These are phyloP conservation scores for Diplodia scrobiculata DNA, from an alignment of 2,329 filamentous ascomycete species.

Conservation along the genomic window DNA sequence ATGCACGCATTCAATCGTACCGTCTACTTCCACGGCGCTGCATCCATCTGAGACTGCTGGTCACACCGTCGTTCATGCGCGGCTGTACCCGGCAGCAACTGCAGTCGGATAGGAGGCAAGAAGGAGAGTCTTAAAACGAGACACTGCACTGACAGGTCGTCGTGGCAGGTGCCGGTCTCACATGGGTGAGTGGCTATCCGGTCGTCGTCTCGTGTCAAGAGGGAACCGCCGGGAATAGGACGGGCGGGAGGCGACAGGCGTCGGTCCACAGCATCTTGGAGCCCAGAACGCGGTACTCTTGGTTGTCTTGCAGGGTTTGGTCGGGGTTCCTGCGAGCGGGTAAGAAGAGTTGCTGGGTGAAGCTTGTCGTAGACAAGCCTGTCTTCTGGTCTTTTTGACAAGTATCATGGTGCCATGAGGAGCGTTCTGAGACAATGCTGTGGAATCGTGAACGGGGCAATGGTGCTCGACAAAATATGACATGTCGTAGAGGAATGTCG, in stretches of 20 bases:
- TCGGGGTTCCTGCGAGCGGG: not conserved
- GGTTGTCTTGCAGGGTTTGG: not conserved
- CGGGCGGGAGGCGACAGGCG: not conserved
- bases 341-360: slow-evolving; percentile 10
- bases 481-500: not conserved
- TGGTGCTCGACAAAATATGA: not conserved
- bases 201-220: not conserved
- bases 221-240: not conserved
- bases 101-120: not conserved
- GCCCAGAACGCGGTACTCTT: not conserved
- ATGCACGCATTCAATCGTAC: not conserved
- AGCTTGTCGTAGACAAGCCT: slow-evolving; percentile 22
- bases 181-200: not conserved
- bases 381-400: slow-evolving; percentile 2
- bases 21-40: not conserved
- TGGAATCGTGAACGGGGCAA: not conserved
- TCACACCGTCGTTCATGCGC: not conserved
- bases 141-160: not conserved
- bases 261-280: not conserved
- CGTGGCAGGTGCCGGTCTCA: not conserved
- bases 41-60: slow-evolving; percentile 15
- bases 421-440: not conserved
- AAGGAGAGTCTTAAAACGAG: not conserved
- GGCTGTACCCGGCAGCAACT: not conserved
- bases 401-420: not conserved